phyloP scores from a whole-genome alignment of 305 asterid species.

The Vinca major region DNA sequence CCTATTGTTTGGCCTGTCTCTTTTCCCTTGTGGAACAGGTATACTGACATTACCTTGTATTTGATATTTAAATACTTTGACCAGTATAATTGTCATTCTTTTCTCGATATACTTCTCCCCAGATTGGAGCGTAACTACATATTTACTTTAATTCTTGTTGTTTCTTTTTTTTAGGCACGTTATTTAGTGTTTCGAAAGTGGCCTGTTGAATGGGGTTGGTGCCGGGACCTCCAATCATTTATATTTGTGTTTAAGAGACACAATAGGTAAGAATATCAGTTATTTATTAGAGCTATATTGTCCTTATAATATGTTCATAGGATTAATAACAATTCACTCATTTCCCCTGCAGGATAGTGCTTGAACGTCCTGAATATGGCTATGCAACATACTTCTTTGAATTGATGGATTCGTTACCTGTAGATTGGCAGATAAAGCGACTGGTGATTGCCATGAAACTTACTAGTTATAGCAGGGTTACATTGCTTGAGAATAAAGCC shows the following conservation, averaged over 20 bases:
- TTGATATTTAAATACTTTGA: background rate
- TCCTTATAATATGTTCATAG: conserved; percentile 9
- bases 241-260: conserved; percentile 86
- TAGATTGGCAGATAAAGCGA: conserved; percentile 72
- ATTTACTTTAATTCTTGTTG: background rate
- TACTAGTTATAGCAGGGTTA: conserved; percentile 63
- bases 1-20: conserved; percentile 80
- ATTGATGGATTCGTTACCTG: conserved; percentile 44
- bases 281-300: conserved; percentile 6
- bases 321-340: conserved; percentile 12
- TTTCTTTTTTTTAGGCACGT: conserved; percentile 46
- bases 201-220: conserved; percentile 99
- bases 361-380: conserved; percentile 98
- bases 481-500: conserved; percentile 61
- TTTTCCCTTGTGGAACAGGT: conserved; percentile 98
- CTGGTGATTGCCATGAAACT: conserved; percentile 79
- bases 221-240: conserved; percentile 86
- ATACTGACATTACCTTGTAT: conserved; percentile 10
- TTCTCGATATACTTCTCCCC: background rate
- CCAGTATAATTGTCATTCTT: background rate
- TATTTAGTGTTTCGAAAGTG: conserved; percentile 58
- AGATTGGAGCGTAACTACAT: conserved; percentile 2
- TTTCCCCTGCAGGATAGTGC: conserved; percentile 67
- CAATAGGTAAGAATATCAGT: conserved; percentile 46
- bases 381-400: conserved; percentile 92